Percentiles rank a stretch among this genome's conserved stretches.
These are phyloP conservation scores for Diplodia corticola DNA, from an alignment of 2,329 filamentous ascomycete species.

Conservation along the genomic window DNA sequence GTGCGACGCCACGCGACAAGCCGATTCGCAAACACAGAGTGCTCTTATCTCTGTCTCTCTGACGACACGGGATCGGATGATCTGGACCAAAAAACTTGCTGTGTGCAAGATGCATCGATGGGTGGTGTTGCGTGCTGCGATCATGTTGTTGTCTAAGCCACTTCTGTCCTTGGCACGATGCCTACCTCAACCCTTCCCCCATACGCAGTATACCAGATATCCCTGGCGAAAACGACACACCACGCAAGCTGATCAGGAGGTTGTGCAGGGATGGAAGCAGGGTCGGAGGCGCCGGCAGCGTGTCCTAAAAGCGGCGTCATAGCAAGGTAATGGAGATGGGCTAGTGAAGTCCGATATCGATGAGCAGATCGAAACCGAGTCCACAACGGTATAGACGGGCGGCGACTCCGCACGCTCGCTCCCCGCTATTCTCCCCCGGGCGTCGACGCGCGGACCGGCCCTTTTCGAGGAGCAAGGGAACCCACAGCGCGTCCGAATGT, in stretches of 20 bases:
- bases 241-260: background rate
- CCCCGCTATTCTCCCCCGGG: background rate
- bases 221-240: background rate
- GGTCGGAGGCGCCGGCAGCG: background rate
- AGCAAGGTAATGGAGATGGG: background rate
- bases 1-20: background rate
- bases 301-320: background rate
- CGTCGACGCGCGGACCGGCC: slow-evolving; percentile 14
- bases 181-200: background rate
- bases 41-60: background rate
- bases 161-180: slow-evolving; percentile 6
- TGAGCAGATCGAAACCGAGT: background rate
- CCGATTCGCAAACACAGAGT: background rate
- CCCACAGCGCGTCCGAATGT: background rate
- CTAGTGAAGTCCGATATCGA: background rate
- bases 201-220: background rate
- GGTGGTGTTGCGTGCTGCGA: background rate
- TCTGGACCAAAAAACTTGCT: background rate
- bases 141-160: background rate
- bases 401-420: background rate
- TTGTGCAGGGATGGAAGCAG: background rate
- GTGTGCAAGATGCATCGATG: background rate
- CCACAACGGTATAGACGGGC: background rate
- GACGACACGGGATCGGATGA: background rate
- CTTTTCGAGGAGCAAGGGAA: background rate